Base-by-base conservation (phyloP, 2,329 filamentous ascomycete genomes). In the Daldinia sp. region DNA sequence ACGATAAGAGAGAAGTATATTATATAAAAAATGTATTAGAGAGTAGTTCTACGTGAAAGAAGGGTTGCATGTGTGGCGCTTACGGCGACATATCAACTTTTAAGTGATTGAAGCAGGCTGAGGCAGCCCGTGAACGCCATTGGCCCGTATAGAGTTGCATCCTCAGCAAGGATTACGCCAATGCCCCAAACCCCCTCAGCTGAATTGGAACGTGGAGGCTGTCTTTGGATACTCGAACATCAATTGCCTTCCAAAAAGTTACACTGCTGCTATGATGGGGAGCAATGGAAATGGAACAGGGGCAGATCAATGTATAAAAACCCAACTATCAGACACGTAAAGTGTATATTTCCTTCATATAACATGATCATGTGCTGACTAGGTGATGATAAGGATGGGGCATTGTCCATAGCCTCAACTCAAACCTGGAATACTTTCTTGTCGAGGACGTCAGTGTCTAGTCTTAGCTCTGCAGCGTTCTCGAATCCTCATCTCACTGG, bases 391-490 rank as follows among this genome's bases (percentile, higher is more conserved):
- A 44, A 44, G 42, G 12, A 44, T 7, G 42, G 23, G 18, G 5
- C 18, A 12, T 4, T 44, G 42, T 6, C 42, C 20, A 44, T 44
- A 44, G 42, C 42, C 15, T 44, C 42, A 6, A 23, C 42, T 23
- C 0, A 44, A 23, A 44, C 42, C 12, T 44, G 42, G 42, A 44
- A 44, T 44, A 44, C 18, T n/a, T 44, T 44, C 42, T 23, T 44
- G 3, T 44, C 42, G 10, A 44, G 42, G 18, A 44, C 42, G 18
- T 44, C 42, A 2, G 42, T 44, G 12, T 44, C 42, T 0, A 44
- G 42, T 13, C 42, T 44, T n/a, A 44, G 42, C 42, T 44, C 42
- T 44, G 42, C 42, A 13, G 42, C 42, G 2, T 44, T 44, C 42
- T 44, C 42, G 15, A 44, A 44, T 12, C 20, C 42, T 23, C 9